Evolutionary conservation across 306 rosid species (phyloP).

Genomic region (Neltuma alba): DNA sequence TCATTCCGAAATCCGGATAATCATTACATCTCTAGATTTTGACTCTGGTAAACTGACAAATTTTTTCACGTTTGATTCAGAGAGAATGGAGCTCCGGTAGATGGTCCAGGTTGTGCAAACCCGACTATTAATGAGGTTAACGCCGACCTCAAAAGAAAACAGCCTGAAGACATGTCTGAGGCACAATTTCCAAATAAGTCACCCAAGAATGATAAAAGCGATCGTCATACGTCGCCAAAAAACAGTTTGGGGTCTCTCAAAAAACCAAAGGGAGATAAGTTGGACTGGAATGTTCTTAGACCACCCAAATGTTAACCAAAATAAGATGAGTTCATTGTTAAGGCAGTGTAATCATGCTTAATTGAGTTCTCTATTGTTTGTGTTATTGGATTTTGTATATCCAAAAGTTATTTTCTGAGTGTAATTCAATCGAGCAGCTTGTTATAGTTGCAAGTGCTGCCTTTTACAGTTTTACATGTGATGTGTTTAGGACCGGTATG

Average conservation of each 20-base stretch:
- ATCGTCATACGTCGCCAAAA: slow-evolving; percentile 29
- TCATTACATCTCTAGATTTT: background rate
- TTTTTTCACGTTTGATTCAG: slow-evolving; percentile 42
- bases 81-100: slow-evolving; percentile 43
- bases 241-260: slow-evolving; percentile 49
- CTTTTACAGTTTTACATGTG: background rate
- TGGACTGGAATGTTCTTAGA: slow-evolving; percentile 65
- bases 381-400: slow-evolving; percentile 21
- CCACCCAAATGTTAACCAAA: slow-evolving; percentile 47
- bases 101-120: slow-evolving; percentile 48
- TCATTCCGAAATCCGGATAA: background rate
- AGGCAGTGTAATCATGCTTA: background rate
- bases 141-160: slow-evolving; percentile 63
- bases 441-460: background rate
- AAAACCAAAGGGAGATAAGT: slow-evolving; percentile 57
- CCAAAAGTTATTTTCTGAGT: slow-evolving; percentile 22
- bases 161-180: slow-evolving; percentile 42
- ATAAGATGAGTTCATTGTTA: slow-evolving; percentile 30
- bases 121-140: slow-evolving; percentile 30
- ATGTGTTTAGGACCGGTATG: background rate
- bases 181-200: slow-evolving; percentile 46
- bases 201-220: slow-evolving; percentile 41
- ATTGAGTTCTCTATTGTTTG: background rate
- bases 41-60: background rate
- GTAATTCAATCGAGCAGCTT: background rate